These are phyloP conservation scores for Polytrichum commune DNA, from an alignment of 225 moss, liverwort and hornwort species.

Conservation along the genomic window DNA sequence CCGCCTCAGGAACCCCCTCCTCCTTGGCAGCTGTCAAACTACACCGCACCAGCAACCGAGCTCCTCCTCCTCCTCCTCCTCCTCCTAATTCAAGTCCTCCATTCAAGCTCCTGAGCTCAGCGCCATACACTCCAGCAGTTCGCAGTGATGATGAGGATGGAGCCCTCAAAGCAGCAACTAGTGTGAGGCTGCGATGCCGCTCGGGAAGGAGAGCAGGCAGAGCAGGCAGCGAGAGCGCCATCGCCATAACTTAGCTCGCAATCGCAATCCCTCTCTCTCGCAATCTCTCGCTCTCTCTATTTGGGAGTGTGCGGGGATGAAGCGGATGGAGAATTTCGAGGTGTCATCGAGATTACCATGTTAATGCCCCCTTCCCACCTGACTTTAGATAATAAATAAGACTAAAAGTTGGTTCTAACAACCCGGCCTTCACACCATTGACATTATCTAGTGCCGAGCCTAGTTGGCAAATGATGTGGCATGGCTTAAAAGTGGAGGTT, in stretches of 20 bases:
- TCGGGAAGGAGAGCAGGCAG: neutral
- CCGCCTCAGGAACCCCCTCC: slow-evolving; percentile 14
- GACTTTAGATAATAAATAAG: too few relatives aligned
- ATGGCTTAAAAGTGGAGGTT: too few relatives aligned
- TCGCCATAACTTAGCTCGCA: neutral
- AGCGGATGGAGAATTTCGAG: too few relatives aligned
- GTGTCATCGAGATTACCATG: too few relatives aligned
- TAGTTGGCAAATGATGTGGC: too few relatives aligned
- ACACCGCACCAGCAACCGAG: slow-evolving; percentile 17
- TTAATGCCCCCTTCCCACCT: too few relatives aligned
- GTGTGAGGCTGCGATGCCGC: slow-evolving; percentile 1
- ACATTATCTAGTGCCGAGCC: too few relatives aligned
- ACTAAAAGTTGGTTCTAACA: too few relatives aligned
- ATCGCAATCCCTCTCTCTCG: too few relatives aligned
- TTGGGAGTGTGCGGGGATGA: too few relatives aligned
- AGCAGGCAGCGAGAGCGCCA: neutral
- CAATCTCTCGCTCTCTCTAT: too few relatives aligned
- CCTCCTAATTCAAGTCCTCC: neutral
- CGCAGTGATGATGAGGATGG: neutral
- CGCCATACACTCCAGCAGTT: slow-evolving; percentile 10
- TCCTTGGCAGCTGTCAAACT: slow-evolving; percentile 37
- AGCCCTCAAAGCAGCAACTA: slow-evolving; percentile 15
- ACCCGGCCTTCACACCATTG: too few relatives aligned
- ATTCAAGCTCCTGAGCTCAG: neutral
- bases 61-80: slow-evolving; percentile 8